Evolutionary conservation across 306 rosid species (phyloP).

Genomic region (Cyamopsis tetragonoloba): DNA sequence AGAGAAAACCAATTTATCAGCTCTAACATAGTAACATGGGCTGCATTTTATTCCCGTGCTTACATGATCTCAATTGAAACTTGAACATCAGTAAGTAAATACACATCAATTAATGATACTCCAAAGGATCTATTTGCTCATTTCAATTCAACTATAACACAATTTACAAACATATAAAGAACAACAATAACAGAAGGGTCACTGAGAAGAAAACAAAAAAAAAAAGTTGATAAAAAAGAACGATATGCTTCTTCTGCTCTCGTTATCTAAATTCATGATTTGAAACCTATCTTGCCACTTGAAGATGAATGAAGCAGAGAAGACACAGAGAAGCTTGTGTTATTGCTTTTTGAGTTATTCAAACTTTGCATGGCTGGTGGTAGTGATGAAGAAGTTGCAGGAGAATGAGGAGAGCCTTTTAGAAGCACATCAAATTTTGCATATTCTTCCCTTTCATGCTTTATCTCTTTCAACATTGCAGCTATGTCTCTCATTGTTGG

Average conservation of each 20-base stretch:
- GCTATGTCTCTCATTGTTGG: constrained; percentile 94
- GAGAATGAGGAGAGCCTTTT: constrained; percentile 58
- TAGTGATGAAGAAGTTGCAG: constrained; percentile 72
- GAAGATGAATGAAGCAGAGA: constrained; percentile 55
- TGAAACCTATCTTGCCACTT: constrained; percentile 36
- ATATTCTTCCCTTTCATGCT: constrained; percentile 77
- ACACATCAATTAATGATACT: constrained; percentile 29
- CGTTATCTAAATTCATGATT: constrained; percentile 23
- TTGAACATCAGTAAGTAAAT: constrained; percentile 16
- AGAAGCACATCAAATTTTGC: constrained; percentile 84
- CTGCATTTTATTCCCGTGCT: constrained; percentile 30
- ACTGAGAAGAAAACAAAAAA: constrained; percentile 3
- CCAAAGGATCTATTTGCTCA: constrained; percentile 25
- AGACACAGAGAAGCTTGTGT: constrained; percentile 70
- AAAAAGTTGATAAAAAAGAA: constrained; percentile 21
- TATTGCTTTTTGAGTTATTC: constrained; percentile 50
- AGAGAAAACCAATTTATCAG: not conserved
- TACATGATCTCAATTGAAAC: constrained; percentile 25
- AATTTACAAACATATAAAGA: constrained; percentile 30
- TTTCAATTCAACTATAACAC: constrained; percentile 34
- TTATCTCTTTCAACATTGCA: constrained; percentile 86
- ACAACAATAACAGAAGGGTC: constrained; percentile 22
- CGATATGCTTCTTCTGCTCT: constrained; percentile 15
- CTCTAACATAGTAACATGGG: constrained; percentile 10
- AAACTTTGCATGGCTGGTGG: constrained; percentile 40